Evolutionary conservation across 2,329 filamentous ascomycete species (phyloP).

Genomic region (Bipolaris zeicola): DNA sequence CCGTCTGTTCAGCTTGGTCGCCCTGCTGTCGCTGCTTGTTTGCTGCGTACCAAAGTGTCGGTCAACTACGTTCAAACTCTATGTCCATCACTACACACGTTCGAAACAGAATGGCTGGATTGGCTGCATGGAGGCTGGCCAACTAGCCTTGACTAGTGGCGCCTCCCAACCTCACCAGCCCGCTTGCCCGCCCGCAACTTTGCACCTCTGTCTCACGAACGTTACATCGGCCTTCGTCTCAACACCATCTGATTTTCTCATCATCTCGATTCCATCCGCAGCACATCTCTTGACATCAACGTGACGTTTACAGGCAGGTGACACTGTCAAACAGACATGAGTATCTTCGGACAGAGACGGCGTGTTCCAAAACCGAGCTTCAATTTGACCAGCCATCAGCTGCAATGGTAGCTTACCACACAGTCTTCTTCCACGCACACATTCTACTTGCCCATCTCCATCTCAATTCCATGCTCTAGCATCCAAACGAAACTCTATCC

Average conservation of each 20-base stretch:
- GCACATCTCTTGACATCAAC: not conserved
- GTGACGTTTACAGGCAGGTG: not conserved
- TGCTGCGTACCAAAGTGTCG: not conserved
- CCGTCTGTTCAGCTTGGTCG: not conserved
- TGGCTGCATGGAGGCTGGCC: not conserved
- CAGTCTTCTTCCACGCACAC: not conserved
- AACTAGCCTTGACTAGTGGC: not conserved
- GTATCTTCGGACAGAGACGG: too few relatives aligned
- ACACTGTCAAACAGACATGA: not conserved
- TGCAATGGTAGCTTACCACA: too few relatives aligned
- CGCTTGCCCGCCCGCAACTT: not conserved
- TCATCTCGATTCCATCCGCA: not conserved
- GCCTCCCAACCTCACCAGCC: not conserved
- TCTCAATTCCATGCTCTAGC: not conserved
- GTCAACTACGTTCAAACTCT: too few relatives aligned
- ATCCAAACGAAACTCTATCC: too few relatives aligned
- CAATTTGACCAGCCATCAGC: too few relatives aligned
- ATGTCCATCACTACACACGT: not conserved
- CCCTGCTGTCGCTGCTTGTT: conserved; percentile 1
- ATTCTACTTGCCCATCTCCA: not conserved
- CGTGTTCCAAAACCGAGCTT: too few relatives aligned
- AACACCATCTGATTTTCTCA: not conserved
- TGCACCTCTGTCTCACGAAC: conserved; percentile 1
- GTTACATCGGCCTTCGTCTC: not conserved
- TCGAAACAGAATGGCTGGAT: not conserved